Evolutionary conservation across 2,329 filamentous ascomycete genomes (phyloP).

Genomic region (Berkeleyomyces rouxiae): DNA sequence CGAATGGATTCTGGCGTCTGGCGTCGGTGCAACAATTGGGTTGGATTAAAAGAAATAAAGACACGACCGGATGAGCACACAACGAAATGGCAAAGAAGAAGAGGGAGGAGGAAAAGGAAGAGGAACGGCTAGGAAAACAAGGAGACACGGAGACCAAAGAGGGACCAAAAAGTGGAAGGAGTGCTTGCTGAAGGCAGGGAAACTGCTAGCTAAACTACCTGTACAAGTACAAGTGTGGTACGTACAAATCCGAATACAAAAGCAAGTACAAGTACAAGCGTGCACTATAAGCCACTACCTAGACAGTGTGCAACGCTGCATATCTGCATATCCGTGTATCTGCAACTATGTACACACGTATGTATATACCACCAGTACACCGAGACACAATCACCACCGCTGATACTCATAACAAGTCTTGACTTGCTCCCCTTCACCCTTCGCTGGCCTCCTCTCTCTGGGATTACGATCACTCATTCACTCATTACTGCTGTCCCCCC

Average conservation of each 20-base stretch:
- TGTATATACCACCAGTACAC: no score
- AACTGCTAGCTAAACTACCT: neutral
- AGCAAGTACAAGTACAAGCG: neutral
- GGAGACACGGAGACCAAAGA: neutral
- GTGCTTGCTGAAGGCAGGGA: neutral
- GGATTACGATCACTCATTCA: neutral
- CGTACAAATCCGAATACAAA: neutral
- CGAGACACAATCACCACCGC: no score
- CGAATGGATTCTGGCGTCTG: neutral
- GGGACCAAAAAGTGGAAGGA: neutral
- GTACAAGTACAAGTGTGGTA: neutral
- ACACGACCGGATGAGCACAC: neutral
- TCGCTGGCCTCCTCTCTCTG: neutral
- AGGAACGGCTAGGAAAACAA: slow-evolving; percentile 2
- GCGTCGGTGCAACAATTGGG: slow-evolving; percentile 7
- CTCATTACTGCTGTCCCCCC: neutral
- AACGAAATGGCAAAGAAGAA: slow-evolving; percentile 1
- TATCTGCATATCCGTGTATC: neutral
- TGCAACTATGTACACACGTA: no score
- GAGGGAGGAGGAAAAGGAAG: slow-evolving; percentile 5
- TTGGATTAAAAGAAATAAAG: slow-evolving; percentile 6
- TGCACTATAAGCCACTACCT: neutral
- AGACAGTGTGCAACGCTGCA: neutral
- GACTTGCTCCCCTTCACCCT: neutral
- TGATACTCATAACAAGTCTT: no score